Evolutionary conservation across 306 rosid genomes (phyloP).

Genomic region (Lathyrus sativus): DNA sequence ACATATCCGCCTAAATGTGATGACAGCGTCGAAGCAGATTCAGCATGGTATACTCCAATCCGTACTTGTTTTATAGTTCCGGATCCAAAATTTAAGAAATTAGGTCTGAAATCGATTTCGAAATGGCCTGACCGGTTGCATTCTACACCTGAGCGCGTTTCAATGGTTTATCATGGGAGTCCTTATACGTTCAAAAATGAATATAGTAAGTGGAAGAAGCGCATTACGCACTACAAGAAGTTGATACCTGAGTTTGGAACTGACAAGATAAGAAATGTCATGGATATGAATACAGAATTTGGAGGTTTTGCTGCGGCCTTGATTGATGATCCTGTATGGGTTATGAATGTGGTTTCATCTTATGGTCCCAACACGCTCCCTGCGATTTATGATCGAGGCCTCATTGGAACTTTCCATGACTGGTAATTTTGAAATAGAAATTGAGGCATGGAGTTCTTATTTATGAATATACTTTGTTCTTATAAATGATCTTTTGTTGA

Average conservation of each 20-base stretch:
- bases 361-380: slow-evolving; percentile 74
- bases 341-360: slow-evolving; percentile 96
- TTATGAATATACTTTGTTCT: not conserved
- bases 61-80: slow-evolving; percentile 79
- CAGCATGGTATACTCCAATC: slow-evolving; percentile 96
- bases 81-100: slow-evolving; percentile 59
- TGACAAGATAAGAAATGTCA: slow-evolving; percentile 79
- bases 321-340: slow-evolving; percentile 83
- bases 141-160: slow-evolving; percentile 66
- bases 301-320: slow-evolving; percentile 91
- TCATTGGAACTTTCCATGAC: slow-evolving; percentile 86
- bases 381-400: slow-evolving; percentile 93
- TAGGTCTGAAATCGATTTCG: slow-evolving; percentile 52
- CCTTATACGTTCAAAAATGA: slow-evolving; percentile 65
- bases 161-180: slow-evolving; percentile 60
- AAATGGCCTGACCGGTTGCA: slow-evolving; percentile 89
- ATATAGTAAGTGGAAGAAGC: slow-evolving; percentile 72
- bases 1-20: slow-evolving; percentile 84
- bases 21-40: slow-evolving; percentile 78
- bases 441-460: not conserved
- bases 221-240: slow-evolving; percentile 76
- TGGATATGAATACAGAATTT: slow-evolving; percentile 91
- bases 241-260: slow-evolving; percentile 81
- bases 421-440: slow-evolving; percentile 55
- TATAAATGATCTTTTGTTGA: slow-evolving; percentile 24